A percentile compares a stretch with the other conserved stretches of the same genome.
These are phyloP conservation scores for Lodderomyces oxycetoniae DNA, from an alignment of 1,139 yeast genomes.

Conservation along the genomic window DNA sequence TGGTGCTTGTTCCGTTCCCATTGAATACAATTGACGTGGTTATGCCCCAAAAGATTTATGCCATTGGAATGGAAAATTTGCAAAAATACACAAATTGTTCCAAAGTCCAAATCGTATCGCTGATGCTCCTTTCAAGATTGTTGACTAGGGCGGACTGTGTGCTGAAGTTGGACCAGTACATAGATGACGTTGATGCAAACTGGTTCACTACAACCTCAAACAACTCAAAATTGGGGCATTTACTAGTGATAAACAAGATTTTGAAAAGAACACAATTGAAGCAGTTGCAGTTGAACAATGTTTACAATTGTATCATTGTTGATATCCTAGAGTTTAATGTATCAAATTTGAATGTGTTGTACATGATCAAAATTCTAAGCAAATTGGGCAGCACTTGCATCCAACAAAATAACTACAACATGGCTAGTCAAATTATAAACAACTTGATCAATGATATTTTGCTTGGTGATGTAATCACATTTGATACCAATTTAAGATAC, in stretches of 20 bases:
- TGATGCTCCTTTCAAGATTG: constrained; percentile 36
- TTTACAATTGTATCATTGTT: constrained; percentile 17
- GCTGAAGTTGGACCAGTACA: constrained; percentile 19
- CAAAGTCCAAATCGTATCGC: constrained; percentile 29
- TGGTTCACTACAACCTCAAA: constrained; percentile 18
- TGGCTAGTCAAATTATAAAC: constrained; percentile 25
- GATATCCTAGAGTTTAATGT: constrained; percentile 10
- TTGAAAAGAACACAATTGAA: constrained; percentile 23
- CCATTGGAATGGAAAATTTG: constrained; percentile 22
- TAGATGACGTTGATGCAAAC: constrained; percentile 8
- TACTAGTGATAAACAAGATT: constrained; percentile 35
- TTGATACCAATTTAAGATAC: constrained; percentile 34
- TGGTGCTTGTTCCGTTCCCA: constrained; percentile 69
- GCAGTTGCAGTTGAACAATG: constrained; percentile 11
- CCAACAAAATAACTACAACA: constrained; percentile 14
- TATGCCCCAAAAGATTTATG: constrained; percentile 34
- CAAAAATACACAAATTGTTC: constrained; percentile 22
- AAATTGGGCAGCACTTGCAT: constrained; percentile 24
- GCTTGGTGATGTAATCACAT: constrained; percentile 15
- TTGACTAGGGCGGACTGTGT: constrained; percentile 29
- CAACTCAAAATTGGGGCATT: constrained; percentile 29
- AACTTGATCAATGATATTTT: constrained; percentile 28
- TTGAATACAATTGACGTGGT: constrained; percentile 37
- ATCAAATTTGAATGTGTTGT: constrained; percentile 23
- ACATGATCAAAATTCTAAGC: constrained; percentile 32